Percentiles rank a stretch among this genome's conserved stretches.
These are phyloP conservation scores for Colletotrichum coccodes DNA, from an alignment of 2,329 filamentous ascomycete species.

Conservation along the genomic window DNA sequence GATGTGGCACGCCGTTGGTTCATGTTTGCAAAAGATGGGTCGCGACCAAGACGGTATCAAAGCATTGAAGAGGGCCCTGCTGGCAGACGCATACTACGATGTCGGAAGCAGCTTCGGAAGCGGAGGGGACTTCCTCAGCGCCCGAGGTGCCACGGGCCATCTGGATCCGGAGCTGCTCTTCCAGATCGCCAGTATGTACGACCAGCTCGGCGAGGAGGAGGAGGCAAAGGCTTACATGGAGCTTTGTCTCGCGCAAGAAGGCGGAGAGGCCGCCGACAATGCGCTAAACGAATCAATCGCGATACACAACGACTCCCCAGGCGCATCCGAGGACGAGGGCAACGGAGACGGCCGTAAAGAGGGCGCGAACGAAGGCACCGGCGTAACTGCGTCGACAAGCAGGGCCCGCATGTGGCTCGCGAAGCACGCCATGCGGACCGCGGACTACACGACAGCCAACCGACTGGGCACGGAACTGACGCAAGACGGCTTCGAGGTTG, in stretches of 20 bases:
- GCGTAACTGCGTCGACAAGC: conserved; percentile 90
- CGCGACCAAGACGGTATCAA: conserved; percentile 92
- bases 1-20: conserved; percentile 98
- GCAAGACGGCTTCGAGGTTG: conserved; percentile 95
- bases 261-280: conserved; percentile 59
- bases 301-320: conserved; percentile 65
- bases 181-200: conserved; percentile 90
- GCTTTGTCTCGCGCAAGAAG: conserved; percentile 91
- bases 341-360: conserved; percentile 41
- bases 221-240: conserved; percentile 97
- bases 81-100: conserved; percentile 89
- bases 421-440: conserved; percentile 78
- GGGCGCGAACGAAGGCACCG: conserved; percentile 67
- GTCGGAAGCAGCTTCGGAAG: conserved; percentile 65
- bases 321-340: conserved; percentile 45
- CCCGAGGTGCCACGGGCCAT: conserved; percentile 63
- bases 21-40: conserved; percentile 90
- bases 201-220: conserved; percentile 78
- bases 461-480: conserved; percentile 90
- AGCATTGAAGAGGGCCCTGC: conserved; percentile 89
- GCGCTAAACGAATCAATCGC: conserved; percentile 60
- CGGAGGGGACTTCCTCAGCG: conserved; percentile 55
- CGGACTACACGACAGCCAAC: conserved; percentile 81
- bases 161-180: conserved; percentile 92
- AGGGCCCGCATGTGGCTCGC: conserved; percentile 96